Conservation (phyloP, 306 rosid species). For the Trifolium subterraneum region DNA sequence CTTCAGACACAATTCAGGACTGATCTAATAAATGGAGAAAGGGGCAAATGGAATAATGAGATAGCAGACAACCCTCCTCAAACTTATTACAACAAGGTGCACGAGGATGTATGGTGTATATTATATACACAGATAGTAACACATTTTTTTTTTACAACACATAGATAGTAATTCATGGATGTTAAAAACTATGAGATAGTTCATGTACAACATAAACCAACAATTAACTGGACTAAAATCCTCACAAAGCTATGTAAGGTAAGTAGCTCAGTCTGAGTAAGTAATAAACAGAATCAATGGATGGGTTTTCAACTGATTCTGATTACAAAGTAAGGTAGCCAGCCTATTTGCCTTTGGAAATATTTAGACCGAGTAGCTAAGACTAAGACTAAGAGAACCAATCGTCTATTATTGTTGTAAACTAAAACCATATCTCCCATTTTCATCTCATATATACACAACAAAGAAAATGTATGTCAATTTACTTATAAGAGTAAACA, state of each 20-base stretch:
- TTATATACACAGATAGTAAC: neutral
- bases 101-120: neutral
- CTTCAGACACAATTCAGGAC: neutral
- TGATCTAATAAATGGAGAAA: neutral
- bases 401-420: neutral
- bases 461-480: neutral
- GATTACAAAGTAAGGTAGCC: conserved; percentile 3
- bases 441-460: neutral
- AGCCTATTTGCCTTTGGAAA: neutral
- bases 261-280: conserved; percentile 4
- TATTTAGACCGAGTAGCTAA: neutral
- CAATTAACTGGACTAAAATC: conserved; percentile 15
- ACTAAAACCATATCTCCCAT: neutral
- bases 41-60: neutral
- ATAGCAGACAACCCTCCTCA: neutral
- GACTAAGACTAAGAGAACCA: neutral
- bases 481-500: neutral
- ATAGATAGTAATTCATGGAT: neutral
- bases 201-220: conserved; percentile 21
- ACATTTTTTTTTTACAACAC: neutral
- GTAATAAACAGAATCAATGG: neutral
- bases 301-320: neutral
- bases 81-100: conserved; percentile 1
- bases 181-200: conserved; percentile 2
- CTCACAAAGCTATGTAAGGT: neutral